Evolutionary conservation across 352 stramenopile genomes (phyloP).

Genomic region (Aphanomyces cochlioides): DNA sequence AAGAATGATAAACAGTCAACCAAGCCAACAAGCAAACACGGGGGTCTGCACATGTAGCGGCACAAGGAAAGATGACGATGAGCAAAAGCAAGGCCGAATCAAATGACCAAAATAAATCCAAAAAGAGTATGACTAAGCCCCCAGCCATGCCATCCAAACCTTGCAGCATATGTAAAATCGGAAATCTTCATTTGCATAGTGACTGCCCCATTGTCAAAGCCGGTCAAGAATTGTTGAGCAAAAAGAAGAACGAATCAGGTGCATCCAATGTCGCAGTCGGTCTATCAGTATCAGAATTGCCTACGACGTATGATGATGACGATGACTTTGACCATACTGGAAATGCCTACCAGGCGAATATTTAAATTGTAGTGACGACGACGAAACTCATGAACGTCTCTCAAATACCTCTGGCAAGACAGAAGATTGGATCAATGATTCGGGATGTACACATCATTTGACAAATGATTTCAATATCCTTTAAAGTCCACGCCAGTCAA

Average conservation of each 20-base stretch:
- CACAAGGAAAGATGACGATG: too few relatives aligned
- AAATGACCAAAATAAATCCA: neutral
- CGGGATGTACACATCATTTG: conserved; percentile 3
- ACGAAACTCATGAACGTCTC: too few relatives aligned
- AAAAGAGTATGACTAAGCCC: neutral
- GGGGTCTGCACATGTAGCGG: too few relatives aligned
- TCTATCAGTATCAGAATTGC: neutral
- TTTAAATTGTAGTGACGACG: neutral
- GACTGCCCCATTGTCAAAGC: neutral
- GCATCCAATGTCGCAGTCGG: too few relatives aligned
- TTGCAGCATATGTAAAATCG: neutral
- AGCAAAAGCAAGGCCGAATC: neutral
- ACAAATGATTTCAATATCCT: neutral
- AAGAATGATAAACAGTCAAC: neutral
- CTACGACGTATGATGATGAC: neutral
- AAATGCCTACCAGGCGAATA: neutral
- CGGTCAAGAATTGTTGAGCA: neutral
- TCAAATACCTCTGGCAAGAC: too few relatives aligned
- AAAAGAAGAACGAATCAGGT: neutral
- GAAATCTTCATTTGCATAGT: neutral
- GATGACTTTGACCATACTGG: neutral
- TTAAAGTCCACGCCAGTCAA: neutral
- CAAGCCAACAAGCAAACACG: neutral
- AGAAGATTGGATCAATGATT: neutral
- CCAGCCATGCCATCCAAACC: neutral